These are phyloP conservation scores for Colletotrichum navitas DNA, from an alignment of 2,329 filamentous ascomycete species.

Conservation along the genomic window DNA sequence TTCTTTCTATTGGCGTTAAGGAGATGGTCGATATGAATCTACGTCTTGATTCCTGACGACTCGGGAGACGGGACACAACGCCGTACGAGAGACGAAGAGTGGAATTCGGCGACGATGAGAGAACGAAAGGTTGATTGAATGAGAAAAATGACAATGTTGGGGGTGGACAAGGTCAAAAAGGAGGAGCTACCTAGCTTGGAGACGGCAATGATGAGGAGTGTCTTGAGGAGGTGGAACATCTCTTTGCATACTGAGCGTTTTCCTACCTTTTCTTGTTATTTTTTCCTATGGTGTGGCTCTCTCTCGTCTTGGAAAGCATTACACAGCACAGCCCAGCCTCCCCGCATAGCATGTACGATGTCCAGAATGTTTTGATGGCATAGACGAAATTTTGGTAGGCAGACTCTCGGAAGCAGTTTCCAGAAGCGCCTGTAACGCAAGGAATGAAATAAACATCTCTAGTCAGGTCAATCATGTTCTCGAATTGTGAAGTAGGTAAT, in stretches of 20 bases:
- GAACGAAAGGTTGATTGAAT: slow-evolving; percentile 5
- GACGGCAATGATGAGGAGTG: neutral
- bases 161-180: neutral
- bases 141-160: neutral
- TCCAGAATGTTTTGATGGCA: slow-evolving; percentile 26
- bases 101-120: slow-evolving; percentile 23
- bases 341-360: slow-evolving; percentile 39
- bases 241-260: slow-evolving; percentile 36
- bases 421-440: slow-evolving; percentile 19
- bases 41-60: neutral
- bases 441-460: neutral
- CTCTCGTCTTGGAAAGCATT: neutral
- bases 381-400: slow-evolving; percentile 24
- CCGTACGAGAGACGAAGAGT: slow-evolving; percentile 26
- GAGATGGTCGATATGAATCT: slow-evolving; percentile 7
- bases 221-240: neutral
- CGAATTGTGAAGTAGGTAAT: neutral
- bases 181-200: neutral
- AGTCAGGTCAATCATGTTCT: too few relatives aligned
- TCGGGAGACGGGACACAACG: neutral
- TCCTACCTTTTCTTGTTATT: slow-evolving; percentile 16
- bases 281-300: neutral
- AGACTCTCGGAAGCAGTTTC: neutral
- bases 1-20: slow-evolving; percentile 20
- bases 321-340: neutral